Conservation (phyloP, 225 moss, liverwort and hornwort genomes). For the Pleurozium schreberi region DNA sequence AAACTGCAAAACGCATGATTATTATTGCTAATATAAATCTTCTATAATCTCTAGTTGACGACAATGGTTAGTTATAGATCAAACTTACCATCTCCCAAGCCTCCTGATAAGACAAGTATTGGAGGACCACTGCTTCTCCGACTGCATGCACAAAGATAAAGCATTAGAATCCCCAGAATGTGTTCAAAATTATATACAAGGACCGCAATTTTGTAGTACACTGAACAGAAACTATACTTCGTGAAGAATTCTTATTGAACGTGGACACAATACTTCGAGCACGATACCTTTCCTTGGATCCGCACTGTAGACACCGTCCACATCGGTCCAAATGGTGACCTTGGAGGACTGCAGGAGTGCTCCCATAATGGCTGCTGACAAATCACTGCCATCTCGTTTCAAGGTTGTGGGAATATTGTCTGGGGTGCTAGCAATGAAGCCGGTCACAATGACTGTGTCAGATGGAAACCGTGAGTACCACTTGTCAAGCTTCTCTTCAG, state of each 20-base stretch:
- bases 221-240: background rate
- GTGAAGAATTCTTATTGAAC: background rate
- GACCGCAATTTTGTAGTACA: background rate
- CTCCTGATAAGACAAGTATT: constrained; percentile 76
- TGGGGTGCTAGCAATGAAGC: constrained; percentile 91
- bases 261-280: background rate
- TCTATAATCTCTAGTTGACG: background rate
- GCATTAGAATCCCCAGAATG: background rate
- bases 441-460: constrained; percentile 79
- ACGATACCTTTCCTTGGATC: constrained; percentile 87
- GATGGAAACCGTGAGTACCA: constrained; percentile 85
- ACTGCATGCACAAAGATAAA: constrained; percentile 40
- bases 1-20: background rate
- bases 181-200: background rate
- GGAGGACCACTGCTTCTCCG: constrained; percentile 77
- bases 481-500: constrained; percentile 50
- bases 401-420: constrained; percentile 77
- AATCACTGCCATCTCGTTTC: constrained; percentile 97
- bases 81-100: constrained; percentile 93
- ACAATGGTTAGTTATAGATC: background rate
- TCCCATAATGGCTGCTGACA: constrained; percentile 93
- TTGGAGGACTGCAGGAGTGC: constrained; percentile 62
- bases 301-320: constrained; percentile 91
- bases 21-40: background rate
- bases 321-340: constrained; percentile 98